Evolutionary conservation across 1,139 yeast species (phyloP), one percentile per base, ranked within the genome.

Genomic region (Magnusiomyces paraingens): DNA sequence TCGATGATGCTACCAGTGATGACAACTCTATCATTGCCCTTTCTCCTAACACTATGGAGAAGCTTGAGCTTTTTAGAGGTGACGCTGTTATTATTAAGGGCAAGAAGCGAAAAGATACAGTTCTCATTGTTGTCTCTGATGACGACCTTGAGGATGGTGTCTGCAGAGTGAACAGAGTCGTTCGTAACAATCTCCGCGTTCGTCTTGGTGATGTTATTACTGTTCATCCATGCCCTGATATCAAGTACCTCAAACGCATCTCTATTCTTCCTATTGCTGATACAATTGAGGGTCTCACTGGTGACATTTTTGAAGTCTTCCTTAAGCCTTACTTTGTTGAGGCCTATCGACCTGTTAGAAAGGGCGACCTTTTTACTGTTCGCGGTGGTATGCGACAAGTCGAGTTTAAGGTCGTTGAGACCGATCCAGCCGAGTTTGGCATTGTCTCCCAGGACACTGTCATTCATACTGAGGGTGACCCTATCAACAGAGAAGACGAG

Each of bases 341-440:
- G 74, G 98, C 99, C 55, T 93, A 93, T 75, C 84, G 99, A 73
- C 99, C 99, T 1, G 97, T 94, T 50, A 84, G 98, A 73, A 93
- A 91, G 71, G 98, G 98, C 61, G 99, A 93, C 69, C 86, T 88
- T 64, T 93, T 93, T 74, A 84, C 94, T 46, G 98, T 90, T 38
- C 83, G 99, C 70, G 99, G 99, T 66, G 97, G 98, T 70, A 85
- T 93, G 99, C 84, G 99, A 73, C 98, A 91, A 71, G 99, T 93
- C 48, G 99, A 93, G 73, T 93, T 93, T 76, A 94, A 93, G 74
- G 96, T 94, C 56, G 97, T 91, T 49, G 99, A 93, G 62, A 95
- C 93, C 55, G 99, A 94, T 69, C 99, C 99, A 10, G 89, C 89
- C 66, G 99, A 93, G 65, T 87, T 84, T 66, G 99, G 97, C 59